Base-by-base conservation (phyloP, 2,329 filamentous ascomycete genomes). In the Neonectria neomacrospora region DNA sequence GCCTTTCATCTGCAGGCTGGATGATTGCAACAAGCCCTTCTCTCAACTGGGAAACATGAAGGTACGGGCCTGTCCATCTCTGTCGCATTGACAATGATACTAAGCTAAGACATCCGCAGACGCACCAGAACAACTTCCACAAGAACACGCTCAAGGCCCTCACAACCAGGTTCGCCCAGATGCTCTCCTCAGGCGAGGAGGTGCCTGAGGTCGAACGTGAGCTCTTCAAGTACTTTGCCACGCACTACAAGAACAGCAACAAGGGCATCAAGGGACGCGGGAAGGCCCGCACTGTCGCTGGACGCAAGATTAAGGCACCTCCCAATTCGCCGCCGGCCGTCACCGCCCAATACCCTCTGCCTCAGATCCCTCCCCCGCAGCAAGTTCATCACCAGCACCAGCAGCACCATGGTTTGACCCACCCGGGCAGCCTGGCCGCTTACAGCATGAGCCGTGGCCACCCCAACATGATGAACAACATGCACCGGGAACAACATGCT, bases 251-350 rank as follows among this genome's bases (percentile, higher is more conserved):
- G 83, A 96, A 98, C 80, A 94, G 91, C 80, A 98, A 98, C 85
- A 97, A 97, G 79, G 96, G 96, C 1, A 97, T 98, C 83, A 98
- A 97, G 80, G 96, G 96, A 11, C 89, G 96, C 48, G 96, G 96
- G 45, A 96, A 95, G 76, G 92, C 94, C 71, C 85, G 93, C 60
- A 89, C 88, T 61, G 90, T 94, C 57, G 73, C 74, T 9, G 73
- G 72, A 20, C 68, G 73, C 26, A 77, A 77, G 62, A 65, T 65
- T 22, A 79, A 76, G 69, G 67, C 58, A 10, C 67, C 67, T 39
- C 58, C 68, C 20, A 63, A 71, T 39, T 73, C 75, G 11, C 74
- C 70, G 41, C 71, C 65, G 7, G 23, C 69, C 9, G 58, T 62
- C 9, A 57, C 65, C 6, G 57, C 66, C 30, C 73, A 75, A 32